Conservation (phyloP, 2,329 filamentous ascomycete genomes). For the Dothideomycetes sp. region DNA sequence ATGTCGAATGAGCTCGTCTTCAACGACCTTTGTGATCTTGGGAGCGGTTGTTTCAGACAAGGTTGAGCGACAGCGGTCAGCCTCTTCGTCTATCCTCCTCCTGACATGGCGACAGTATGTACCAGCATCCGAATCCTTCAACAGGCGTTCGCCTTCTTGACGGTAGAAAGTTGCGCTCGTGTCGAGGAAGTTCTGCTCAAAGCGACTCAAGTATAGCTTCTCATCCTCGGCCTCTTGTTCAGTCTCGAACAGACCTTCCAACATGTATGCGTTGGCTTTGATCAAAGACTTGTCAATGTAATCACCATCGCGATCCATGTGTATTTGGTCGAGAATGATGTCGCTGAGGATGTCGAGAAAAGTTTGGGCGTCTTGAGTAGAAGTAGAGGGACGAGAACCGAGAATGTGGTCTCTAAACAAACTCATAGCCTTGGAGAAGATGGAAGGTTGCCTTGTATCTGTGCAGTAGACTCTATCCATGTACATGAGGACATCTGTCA, state of each 20-base stretch:
- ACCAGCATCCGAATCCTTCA: conserved; percentile 70
- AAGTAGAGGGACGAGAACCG: conserved; percentile 44
- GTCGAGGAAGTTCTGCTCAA: conserved; percentile 68
- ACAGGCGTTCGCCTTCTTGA: conserved; percentile 61
- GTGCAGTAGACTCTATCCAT: conserved; percentile 79
- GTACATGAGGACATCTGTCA: conserved; percentile 91
- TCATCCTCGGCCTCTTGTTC: conserved; percentile 67
- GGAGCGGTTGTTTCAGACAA: conserved; percentile 62
- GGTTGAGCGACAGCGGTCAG: conserved; percentile 72
- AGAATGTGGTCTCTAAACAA: conserved; percentile 84
- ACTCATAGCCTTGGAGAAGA: conserved; percentile 76
- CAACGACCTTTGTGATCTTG: conserved; percentile 69
- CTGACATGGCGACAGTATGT: conserved; percentile 72
- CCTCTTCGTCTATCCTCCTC: conserved; percentile 68
- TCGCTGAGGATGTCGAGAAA: conserved; percentile 69
- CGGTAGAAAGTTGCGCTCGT: conserved; percentile 67
- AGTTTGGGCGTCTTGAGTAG: conserved; percentile 32
- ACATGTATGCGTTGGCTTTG: conserved; percentile 77
- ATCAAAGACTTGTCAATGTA: conserved; percentile 76
- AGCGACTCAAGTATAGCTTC: conserved; percentile 74
- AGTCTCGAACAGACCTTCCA: conserved; percentile 78
- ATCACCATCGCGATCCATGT: conserved; percentile 85
- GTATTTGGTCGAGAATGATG: conserved; percentile 81
- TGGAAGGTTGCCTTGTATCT: conserved; percentile 64
- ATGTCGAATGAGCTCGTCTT: conserved; percentile 66